Conservation (phyloP, 768 basidiomycete genomes). For the Boletus tylopilopsis region DNA sequence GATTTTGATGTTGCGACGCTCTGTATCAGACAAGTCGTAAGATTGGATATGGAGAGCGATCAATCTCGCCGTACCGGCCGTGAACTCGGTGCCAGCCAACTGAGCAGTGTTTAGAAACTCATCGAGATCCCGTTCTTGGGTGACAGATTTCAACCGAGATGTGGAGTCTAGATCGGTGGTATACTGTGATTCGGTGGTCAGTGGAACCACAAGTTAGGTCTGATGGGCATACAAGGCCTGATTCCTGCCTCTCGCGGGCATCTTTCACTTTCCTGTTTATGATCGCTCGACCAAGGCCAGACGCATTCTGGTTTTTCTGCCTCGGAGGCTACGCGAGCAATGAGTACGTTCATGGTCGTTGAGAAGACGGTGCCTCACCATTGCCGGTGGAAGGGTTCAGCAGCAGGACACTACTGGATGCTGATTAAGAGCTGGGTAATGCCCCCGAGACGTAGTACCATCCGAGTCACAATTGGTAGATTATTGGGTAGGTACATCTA, state of each 20-base stretch:
- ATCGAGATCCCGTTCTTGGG: slow-evolving; percentile 93
- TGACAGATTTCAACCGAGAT: slow-evolving; percentile 80
- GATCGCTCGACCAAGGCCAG: slow-evolving; percentile 91
- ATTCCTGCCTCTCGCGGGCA: slow-evolving; percentile 32
- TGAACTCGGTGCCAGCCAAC: slow-evolving; percentile 92
- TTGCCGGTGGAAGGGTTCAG: not conserved
- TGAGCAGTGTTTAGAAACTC: slow-evolving; percentile 95
- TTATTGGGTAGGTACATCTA: slow-evolving; percentile 15
- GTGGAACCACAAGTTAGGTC: not conserved
- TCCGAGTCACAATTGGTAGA: not conserved
- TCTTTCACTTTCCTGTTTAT: slow-evolving; percentile 76
- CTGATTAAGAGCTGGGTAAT: slow-evolving; percentile 20
- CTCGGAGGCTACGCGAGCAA: slow-evolving; percentile 46
- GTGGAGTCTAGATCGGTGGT: slow-evolving; percentile 68
- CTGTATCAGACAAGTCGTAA: slow-evolving; percentile 33
- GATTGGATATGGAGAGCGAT: not conserved
- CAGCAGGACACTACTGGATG: not conserved
- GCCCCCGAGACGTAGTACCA: slow-evolving; percentile 2
- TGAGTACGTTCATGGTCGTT: not conserved
- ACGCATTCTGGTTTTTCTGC: slow-evolving; percentile 59
- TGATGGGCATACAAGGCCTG: slow-evolving; percentile 56
- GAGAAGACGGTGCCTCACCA: slow-evolving; percentile 9
- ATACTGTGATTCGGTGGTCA: slow-evolving; percentile 45
- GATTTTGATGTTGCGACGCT: slow-evolving; percentile 77
- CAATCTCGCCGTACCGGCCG: slow-evolving; percentile 63